Conservation (phyloP, 2,329 filamentous ascomycete genomes). For the Pseudogymnoascus sp. region DNA sequence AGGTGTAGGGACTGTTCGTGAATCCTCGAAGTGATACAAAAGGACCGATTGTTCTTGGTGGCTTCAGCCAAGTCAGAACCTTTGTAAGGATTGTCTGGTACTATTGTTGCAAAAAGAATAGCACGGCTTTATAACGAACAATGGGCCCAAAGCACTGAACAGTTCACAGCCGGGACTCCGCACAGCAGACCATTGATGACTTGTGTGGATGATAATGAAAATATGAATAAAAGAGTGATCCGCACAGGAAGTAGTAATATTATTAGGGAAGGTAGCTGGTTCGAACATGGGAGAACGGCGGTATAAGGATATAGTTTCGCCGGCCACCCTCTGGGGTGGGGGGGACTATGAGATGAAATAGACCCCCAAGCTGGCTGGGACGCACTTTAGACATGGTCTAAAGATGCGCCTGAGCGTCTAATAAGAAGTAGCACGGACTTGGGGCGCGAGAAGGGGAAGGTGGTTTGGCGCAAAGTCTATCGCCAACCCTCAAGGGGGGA, state of each 20-base stretch:
- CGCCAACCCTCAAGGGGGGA: background rate
- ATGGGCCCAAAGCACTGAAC: background rate
- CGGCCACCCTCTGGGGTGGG: background rate
- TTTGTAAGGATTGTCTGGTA: background rate
- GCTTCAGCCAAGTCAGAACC: background rate
- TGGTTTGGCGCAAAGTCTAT: background rate
- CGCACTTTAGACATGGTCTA: slow-evolving; percentile 3
- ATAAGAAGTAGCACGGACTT: background rate
- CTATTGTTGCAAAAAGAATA: background rate
- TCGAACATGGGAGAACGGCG: slow-evolving; percentile 7
- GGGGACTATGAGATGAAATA: background rate
- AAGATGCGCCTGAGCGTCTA: background rate
- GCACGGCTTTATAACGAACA: background rate
- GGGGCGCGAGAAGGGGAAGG: background rate
- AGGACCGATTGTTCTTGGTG: slow-evolving; percentile 3
- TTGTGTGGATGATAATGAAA: background rate
- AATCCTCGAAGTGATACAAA: background rate
- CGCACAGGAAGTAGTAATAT: background rate
- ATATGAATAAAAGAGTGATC: background rate
- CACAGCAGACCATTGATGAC: background rate
- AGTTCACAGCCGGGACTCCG: background rate
- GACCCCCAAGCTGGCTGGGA: background rate
- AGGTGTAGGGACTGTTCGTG: background rate
- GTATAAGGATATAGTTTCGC: slow-evolving; percentile 6
- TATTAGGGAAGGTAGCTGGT: background rate